Evolutionary conservation across 179 eudicot genomes (phyloP), one percentile per base, ranked within the genome.

Genomic region (Nepenthes alata): DNA sequence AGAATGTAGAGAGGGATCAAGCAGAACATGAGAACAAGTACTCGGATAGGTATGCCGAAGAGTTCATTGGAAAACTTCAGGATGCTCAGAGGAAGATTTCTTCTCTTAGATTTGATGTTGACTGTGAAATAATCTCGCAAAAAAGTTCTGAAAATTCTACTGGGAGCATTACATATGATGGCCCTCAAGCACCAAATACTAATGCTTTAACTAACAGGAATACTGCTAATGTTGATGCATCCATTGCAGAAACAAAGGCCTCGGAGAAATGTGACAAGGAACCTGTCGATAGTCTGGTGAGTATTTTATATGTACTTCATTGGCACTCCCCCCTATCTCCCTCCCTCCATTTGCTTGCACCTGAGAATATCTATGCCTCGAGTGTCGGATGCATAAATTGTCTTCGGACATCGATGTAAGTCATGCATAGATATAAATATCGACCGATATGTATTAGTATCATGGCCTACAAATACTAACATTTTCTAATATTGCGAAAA

Each of bases 71-170:
- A 47, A 55, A 37, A 49, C 64, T 61, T 47, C 68, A 79, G 61
- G 75, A 69, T 60, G 57, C 50, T 59, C 70, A 72, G 38, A 44
- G 48, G 75, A 70, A 54, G 70, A 62, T 70, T 62, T 67, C 68
- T 67, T 59, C 53, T 53, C 41, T 66, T 15, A 58, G 35, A 15
- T 35, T 14, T 57, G 67, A 55, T 63, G 52, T 60, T 9, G 67
- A 55, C 14, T 47, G 57, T 64, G 73, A 36, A 37, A 47, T 56
- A 50, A 4, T 66, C 3, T 16, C 69, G 11, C 55, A 53, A 56
- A 38, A 58, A 58, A 37, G 55, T 60, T 35, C 66, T 60, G 55
- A 41, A 58, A 48, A 35, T 37, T 62, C 69, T 16, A 45, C 34
- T 52, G 61, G 61, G 55, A 69, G 57, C 53, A 37, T 45, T 41